phyloP scores from a whole-genome alignment of 2,329 filamentous ascomycete genomes.

The Aspergillus sp. region DNA sequence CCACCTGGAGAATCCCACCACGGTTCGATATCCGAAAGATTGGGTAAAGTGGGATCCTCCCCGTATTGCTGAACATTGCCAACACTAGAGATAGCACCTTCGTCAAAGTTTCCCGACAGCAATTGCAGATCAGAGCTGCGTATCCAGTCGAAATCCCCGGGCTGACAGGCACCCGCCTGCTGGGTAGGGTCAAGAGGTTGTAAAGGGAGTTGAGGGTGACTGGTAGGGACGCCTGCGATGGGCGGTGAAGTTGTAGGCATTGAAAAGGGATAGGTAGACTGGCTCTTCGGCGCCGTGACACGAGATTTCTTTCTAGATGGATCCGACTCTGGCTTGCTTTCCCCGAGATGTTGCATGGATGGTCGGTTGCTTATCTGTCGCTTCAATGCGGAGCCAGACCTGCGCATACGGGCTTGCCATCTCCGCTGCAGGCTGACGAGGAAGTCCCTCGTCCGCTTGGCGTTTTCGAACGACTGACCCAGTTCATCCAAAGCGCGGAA shows the following conservation, averaged over 20 bases:
- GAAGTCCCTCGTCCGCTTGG: constrained; percentile 39
- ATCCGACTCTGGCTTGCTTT: constrained; percentile 6
- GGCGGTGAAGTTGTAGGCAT: constrained; percentile 1
- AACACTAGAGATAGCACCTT: constrained; percentile 19
- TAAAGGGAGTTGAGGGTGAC: constrained; percentile 5
- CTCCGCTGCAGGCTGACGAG: constrained; percentile 37
- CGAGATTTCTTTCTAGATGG: constrained; percentile 25
- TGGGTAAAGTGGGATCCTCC: constrained; percentile 15
- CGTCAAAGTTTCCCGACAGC: constrained; percentile 18
- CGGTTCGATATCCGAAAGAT: constrained; percentile 26
- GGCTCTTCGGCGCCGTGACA: constrained; percentile 6
- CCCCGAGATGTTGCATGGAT: constrained; percentile 11
- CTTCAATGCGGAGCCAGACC: constrained; percentile 26
- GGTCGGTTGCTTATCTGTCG: constrained; percentile 25
- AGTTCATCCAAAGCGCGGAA: constrained; percentile 43
- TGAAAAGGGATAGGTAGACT: constrained; percentile 2
- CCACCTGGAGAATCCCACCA: constrained; percentile 30
- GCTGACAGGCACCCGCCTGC: constrained; percentile 12
- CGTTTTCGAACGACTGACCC: constrained; percentile 40
- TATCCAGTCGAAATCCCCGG: constrained; percentile 29
- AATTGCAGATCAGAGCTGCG: constrained; percentile 25
- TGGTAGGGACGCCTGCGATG: not conserved
- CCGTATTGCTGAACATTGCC: constrained; percentile 7
- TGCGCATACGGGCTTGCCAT: constrained; percentile 37
- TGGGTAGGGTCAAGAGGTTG: constrained; percentile 8